Conservation (phyloP, 1,139 yeast species). For the Pichia sp. region DNA sequence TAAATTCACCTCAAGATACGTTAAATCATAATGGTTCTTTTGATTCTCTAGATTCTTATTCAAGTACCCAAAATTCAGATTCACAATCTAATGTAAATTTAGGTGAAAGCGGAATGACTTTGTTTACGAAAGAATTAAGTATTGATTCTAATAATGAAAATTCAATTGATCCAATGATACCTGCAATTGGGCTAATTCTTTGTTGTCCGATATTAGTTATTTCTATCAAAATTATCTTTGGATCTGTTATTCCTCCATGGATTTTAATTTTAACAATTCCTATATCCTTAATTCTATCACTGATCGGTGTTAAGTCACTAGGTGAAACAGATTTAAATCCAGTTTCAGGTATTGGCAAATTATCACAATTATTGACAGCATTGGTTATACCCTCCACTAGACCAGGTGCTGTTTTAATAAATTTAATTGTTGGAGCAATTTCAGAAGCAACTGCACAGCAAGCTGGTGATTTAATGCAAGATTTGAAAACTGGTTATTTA, state of each 20-base stretch:
- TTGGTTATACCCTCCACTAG: conserved; percentile 60
- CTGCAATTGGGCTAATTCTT: conserved; percentile 52
- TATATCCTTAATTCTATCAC: conserved; percentile 70
- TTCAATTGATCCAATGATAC: conserved; percentile 8
- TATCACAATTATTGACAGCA: conserved; percentile 85
- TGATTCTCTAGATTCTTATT: conserved; percentile 7
- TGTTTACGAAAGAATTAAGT: conserved; percentile 26
- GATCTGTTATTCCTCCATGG: conserved; percentile 62
- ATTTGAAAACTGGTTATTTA: conserved; percentile 86
- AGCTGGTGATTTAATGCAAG: conserved; percentile 98
- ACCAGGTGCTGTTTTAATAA: conserved; percentile 77
- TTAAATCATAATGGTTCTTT: background rate
- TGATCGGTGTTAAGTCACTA: conserved; percentile 84
- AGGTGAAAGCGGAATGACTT: conserved; percentile 9
- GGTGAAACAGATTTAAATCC: conserved; percentile 98
- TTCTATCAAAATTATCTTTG: conserved; percentile 63
- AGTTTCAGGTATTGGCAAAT: conserved; percentile 91
- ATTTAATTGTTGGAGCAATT: conserved; percentile 90
- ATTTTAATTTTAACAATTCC: conserved; percentile 62
- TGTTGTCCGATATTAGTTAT: conserved; percentile 65
- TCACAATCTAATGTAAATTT: conserved; percentile 8
- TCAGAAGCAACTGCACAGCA: conserved; percentile 99
- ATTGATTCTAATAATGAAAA: conserved; percentile 21
- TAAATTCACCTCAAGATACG: background rate
- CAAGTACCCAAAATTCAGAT: conserved; percentile 7